Evolutionary conservation across 768 basidiomycete species (phyloP).

Genomic region (Calocybe gangraenosa): DNA sequence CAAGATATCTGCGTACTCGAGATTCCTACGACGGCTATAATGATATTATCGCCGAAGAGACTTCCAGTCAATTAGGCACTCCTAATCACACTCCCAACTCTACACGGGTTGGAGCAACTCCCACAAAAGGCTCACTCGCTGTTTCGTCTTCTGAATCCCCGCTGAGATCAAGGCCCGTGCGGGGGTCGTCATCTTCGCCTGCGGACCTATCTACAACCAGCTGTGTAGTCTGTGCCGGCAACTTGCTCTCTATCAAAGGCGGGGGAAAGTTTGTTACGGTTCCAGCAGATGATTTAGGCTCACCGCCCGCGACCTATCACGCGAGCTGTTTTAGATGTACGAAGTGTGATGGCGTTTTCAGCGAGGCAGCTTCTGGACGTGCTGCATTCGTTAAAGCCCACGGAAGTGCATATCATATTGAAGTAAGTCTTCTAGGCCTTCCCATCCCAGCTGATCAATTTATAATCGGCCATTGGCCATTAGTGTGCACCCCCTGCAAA

Average conservation of each 20-base stretch:
- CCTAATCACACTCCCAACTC: constrained; percentile 29
- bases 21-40: constrained; percentile 24
- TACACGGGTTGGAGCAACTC: constrained; percentile 3
- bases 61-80: constrained; percentile 26
- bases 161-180: constrained; percentile 1
- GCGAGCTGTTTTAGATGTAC: constrained; percentile 72
- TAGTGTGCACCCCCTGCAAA: constrained; percentile 45
- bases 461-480: background rate
- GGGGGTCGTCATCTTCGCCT: background rate
- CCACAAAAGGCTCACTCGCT: constrained; percentile 1
- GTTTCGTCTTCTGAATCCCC: constrained; percentile 2
- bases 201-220: constrained; percentile 30
- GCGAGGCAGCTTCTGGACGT: constrained; percentile 55
- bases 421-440: constrained; percentile 30
- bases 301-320: constrained; percentile 62
- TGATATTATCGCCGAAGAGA: constrained; percentile 27
- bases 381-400: constrained; percentile 68
- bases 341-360: constrained; percentile 61
- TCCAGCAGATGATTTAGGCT: constrained; percentile 46
- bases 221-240: constrained; percentile 58
- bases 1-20: constrained; percentile 18
- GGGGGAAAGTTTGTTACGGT: constrained; percentile 71
- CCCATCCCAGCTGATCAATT: background rate
- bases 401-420: constrained; percentile 65
- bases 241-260: constrained; percentile 53